Evolutionary conservation across 2,329 filamentous ascomycete species (phyloP).

Genomic region (Thielaviopsis cerberus): DNA sequence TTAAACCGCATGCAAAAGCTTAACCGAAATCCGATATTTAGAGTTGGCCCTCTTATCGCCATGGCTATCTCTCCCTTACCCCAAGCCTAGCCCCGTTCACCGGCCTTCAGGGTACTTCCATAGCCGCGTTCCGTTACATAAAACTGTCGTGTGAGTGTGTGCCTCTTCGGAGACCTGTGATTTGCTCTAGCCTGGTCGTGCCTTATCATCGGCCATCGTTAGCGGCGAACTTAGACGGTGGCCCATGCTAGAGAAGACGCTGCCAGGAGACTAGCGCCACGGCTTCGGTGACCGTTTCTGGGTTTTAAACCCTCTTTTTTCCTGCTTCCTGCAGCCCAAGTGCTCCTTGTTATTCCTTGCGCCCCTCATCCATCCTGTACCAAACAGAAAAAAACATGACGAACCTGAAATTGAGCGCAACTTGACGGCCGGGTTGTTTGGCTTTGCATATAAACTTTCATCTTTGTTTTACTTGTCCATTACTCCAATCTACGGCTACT

Average conservation of each 20-base stretch:
- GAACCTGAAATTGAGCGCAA: neutral
- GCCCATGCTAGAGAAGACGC: neutral
- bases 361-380: neutral
- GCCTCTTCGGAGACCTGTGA: neutral
- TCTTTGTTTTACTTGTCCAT: too few relatives aligned
- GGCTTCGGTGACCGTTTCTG: slow-evolving; percentile 1
- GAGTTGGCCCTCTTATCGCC: neutral
- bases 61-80: neutral
- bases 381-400: neutral
- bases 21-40: neutral
- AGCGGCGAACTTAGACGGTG: neutral
- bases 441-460: neutral
- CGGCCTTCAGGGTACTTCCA: neutral
- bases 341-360: neutral
- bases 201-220: too few relatives aligned
- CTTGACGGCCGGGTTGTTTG: neutral
- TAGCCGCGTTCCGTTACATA: neutral
- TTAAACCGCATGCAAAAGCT: neutral
- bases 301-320: neutral
- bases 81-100: neutral
- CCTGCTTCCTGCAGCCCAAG: neutral
- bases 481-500: too few relatives aligned
- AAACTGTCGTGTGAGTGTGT: neutral
- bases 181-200: neutral
- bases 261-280: neutral